phyloP scores from a whole-genome alignment of 768 basidiomycete genomes.

The Filobasidium floriforme region DNA sequence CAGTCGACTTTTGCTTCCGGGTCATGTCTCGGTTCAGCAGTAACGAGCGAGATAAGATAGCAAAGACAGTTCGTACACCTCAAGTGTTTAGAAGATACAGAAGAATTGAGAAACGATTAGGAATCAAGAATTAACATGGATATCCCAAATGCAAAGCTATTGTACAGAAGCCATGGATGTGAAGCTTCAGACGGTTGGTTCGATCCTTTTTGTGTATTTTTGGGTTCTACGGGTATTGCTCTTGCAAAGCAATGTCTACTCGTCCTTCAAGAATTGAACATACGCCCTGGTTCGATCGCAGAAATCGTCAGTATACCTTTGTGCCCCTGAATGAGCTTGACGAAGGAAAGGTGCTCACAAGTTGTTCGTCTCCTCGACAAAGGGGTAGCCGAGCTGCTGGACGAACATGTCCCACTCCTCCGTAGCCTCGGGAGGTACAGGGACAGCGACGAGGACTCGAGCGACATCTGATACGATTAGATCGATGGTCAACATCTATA shows the following conservation, averaged over 20 bases:
- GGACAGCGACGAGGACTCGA: slow-evolving; percentile 85
- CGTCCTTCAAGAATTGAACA: slow-evolving; percentile 46
- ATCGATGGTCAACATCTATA: neutral
- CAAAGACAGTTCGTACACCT: too few species aligned
- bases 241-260: neutral
- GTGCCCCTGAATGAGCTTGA: neutral
- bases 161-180: too few species aligned
- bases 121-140: too few species aligned
- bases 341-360: slow-evolving; percentile 31
- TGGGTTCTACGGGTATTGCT: neutral
- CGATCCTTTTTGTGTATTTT: neutral
- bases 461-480: slow-evolving; percentile 61
- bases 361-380: slow-evolving; percentile 89
- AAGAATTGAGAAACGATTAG: too few species aligned
- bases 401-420: slow-evolving; percentile 68
- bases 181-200: too few species aligned
- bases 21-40: too few species aligned
- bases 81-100: too few species aligned
- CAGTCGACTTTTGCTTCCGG: too few species aligned
- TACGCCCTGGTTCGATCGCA: slow-evolving; percentile 51
- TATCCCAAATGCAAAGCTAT: too few species aligned
- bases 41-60: too few species aligned
- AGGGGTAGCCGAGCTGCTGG: slow-evolving; percentile 69
- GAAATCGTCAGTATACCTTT: neutral
- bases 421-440: slow-evolving; percentile 67